Evolutionary conservation across 352 stramenopile genomes (phyloP).

Genomic region (Globisporangium splendens): DNA sequence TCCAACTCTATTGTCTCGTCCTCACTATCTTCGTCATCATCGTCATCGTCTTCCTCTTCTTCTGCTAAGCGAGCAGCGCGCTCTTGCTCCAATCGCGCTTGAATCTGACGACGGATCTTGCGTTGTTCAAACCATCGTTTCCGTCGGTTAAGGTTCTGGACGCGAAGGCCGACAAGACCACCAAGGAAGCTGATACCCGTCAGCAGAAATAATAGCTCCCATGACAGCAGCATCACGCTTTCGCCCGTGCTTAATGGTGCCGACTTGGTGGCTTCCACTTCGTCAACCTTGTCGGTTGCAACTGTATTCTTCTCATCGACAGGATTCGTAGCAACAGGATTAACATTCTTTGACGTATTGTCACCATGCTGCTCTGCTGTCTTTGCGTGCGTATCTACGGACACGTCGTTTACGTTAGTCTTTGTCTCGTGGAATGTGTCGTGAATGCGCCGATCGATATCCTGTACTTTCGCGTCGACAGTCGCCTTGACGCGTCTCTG

Average conservation of each 20-base stretch:
- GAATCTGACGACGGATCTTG: constrained; percentile 27
- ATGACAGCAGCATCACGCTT: constrained; percentile 32
- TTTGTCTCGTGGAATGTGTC: background rate
- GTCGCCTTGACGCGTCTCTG: constrained; percentile 35
- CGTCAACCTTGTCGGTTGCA: background rate
- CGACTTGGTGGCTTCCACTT: background rate
- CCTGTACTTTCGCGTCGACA: constrained; percentile 12
- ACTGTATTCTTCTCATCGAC: background rate
- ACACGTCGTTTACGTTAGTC: background rate
- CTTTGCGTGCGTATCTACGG: background rate
- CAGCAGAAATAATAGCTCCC: constrained; percentile 36
- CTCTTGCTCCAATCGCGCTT: constrained; percentile 21
- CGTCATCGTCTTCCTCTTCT: constrained; percentile 19
- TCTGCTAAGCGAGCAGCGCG: constrained; percentile 11
- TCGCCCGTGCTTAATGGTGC: constrained; percentile 7
- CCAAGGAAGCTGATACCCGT: constrained; percentile 35
- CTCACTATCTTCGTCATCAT: constrained; percentile 9
- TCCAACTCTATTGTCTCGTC: constrained; percentile 4
- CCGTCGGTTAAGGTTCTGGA: constrained; percentile 45
- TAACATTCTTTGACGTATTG: background rate
- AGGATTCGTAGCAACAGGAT: background rate
- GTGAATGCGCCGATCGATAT: background rate
- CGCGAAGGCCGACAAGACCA: constrained; percentile 38
- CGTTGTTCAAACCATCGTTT: constrained; percentile 46
- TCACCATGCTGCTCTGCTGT: background rate